Evolutionary conservation across 2,329 filamentous ascomycete genomes (phyloP).

Genomic region (Alternaria angustiovoidea): DNA sequence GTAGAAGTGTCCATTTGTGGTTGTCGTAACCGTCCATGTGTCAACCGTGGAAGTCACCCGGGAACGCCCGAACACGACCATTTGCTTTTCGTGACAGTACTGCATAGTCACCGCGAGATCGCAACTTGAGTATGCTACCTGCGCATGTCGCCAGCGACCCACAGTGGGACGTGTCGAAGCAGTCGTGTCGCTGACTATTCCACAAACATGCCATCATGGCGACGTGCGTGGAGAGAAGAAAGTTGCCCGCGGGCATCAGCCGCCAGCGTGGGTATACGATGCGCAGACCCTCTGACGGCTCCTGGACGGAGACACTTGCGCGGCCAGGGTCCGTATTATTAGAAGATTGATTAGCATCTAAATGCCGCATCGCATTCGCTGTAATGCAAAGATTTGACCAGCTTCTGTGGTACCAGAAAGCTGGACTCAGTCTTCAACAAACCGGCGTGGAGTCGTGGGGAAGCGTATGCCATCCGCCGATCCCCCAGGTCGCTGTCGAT

Average conservation of each 20-base stretch:
- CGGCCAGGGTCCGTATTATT: background rate
- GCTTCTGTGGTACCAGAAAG: background rate
- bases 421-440: background rate
- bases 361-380: slow-evolving; percentile 2
- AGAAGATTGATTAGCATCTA: background rate
- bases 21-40: slow-evolving; percentile 5
- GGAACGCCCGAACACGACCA: slow-evolving; percentile 5
- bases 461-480: slow-evolving; percentile 15
- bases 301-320: background rate
- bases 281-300: background rate
- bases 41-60: slow-evolving; percentile 2
- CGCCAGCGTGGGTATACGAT: slow-evolving; percentile 1
- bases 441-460: slow-evolving; percentile 12
- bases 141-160: background rate
- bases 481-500: slow-evolving; percentile 15
- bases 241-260: background rate
- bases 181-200: background rate
- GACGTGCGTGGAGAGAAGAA: background rate
- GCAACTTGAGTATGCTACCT: background rate
- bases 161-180: background rate
- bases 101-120: background rate
- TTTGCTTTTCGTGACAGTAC: background rate
- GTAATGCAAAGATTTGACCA: background rate
- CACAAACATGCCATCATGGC: background rate
- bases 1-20: slow-evolving; percentile 11